phyloP scores from a whole-genome alignment of 352 stramenopile species.

The Pythium rishiriense region DNA sequence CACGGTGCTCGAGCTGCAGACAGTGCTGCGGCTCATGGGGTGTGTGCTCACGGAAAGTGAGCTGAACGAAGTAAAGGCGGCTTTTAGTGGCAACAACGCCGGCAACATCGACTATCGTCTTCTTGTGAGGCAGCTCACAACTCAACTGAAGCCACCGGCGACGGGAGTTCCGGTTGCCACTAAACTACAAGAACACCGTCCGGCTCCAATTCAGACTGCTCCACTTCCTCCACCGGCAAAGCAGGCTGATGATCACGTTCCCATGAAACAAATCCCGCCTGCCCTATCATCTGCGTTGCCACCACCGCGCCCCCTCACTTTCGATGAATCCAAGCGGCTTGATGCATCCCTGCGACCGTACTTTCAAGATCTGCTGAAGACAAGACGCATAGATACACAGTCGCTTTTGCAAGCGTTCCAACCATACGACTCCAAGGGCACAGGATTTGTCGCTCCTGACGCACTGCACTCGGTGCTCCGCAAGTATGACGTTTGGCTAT shows the following conservation, averaged over 20 bases:
- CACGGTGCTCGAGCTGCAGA: slow-evolving; percentile 70
- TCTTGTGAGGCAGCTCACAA: slow-evolving; percentile 49
- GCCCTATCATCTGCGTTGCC: slow-evolving; percentile 1
- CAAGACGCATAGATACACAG: slow-evolving; percentile 32
- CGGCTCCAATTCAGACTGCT: slow-evolving; percentile 16
- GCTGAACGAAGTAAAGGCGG: slow-evolving; percentile 48
- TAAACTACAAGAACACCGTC: slow-evolving; percentile 19
- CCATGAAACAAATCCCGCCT: not conserved
- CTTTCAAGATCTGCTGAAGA: slow-evolving; percentile 52
- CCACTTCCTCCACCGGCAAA: not conserved
- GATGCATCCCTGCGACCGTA: slow-evolving; percentile 48
- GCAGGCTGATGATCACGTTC: not conserved
- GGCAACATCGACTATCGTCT: slow-evolving; percentile 51
- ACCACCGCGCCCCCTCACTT: slow-evolving; percentile 22
- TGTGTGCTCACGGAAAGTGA: slow-evolving; percentile 56
- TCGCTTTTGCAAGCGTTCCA: slow-evolving; percentile 45
- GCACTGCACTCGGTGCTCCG: slow-evolving; percentile 64
- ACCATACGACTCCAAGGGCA: slow-evolving; percentile 57
- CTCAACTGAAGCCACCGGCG: slow-evolving; percentile 28
- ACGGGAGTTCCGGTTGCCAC: not conserved
- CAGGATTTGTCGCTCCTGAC: slow-evolving; percentile 65
- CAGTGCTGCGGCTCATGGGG: slow-evolving; percentile 75
- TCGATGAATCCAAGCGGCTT: slow-evolving; percentile 45
- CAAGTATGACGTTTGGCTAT: slow-evolving; percentile 56
- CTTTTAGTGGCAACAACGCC: slow-evolving; percentile 45